Base-by-base conservation (phyloP, 805 yeast species). In the Candida xiaguanensis region DNA sequence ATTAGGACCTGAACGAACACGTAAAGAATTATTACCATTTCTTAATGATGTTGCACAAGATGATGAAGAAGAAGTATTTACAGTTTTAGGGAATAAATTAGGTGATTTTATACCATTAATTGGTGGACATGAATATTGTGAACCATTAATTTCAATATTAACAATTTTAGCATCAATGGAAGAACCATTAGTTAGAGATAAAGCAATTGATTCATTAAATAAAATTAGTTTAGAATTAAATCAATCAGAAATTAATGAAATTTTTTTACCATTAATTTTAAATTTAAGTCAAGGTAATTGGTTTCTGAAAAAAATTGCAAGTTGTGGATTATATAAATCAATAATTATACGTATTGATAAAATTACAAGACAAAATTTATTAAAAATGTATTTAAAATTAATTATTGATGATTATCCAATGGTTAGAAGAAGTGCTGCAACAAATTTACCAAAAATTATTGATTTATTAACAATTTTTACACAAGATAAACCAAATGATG, bases 41-140 rank as follows among this genome's bases (percentile, higher is more conserved):
- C 73, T 93, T 45, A 87, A 82, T 49, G 90, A 84, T 45, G 93
- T 84, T 18, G 88, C 90, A 8, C 93, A 86, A 49, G 99, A 93
- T 53, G 99, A 95, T 59, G 99, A 93, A 65, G 99, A 93, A 63
- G 99, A 93, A 65, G 96, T 93, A 5, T 83, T 91, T 63, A 87
- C 96, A 1, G 91, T 89, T 15, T 74, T 95, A 46, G 97, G 97
- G 3, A 87, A 84, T 51, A 91, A 90, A 68, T 67, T 93, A 51
- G 95, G 95, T 15, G 77, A 78, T 41, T 91, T 93, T 59, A 80
- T 89, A 25, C 95, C 96, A 4, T 77, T 80, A 43, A 80, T 93
- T 41, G 99, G 99, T 34, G 99, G 99, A 26, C 70, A 65, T 43
- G 56, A 58, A 37, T 41, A 68, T 63, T 78, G 61, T 77, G 87